Evolutionary conservation across 164 flowering plant species (phyloP).

Genomic region (Aristolochia californica): DNA sequence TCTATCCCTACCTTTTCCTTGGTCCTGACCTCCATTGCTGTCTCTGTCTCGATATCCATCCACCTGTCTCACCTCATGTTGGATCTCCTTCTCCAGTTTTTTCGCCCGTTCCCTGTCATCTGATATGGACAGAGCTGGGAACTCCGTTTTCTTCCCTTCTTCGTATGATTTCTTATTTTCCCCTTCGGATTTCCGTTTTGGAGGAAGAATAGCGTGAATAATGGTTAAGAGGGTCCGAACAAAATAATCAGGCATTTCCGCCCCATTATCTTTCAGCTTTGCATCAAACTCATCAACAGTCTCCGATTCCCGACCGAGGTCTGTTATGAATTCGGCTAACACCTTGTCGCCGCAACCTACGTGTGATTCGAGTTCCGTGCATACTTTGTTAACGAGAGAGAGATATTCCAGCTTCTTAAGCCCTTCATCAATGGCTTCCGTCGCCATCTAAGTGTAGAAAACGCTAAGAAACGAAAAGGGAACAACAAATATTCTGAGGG

Average conservation of each 20-base stretch:
- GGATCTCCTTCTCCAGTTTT: constrained; percentile 64
- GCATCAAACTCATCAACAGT: constrained; percentile 63
- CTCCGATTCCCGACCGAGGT: constrained; percentile 45
- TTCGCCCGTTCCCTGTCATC: constrained; percentile 51
- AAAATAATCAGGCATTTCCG: constrained; percentile 87
- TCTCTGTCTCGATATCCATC: constrained; percentile 12
- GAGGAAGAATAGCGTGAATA: constrained; percentile 76
- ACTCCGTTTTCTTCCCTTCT: constrained; percentile 19
- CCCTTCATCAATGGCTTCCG: constrained; percentile 7
- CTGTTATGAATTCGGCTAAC: constrained; percentile 74
- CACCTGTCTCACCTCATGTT: constrained; percentile 30
- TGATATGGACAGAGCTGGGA: constrained; percentile 33
- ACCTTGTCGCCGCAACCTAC: constrained; percentile 68
- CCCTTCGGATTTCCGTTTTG: constrained; percentile 21
- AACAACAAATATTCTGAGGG: too few species aligned
- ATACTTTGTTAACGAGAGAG: constrained; percentile 83
- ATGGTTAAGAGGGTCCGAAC: constrained; percentile 64
- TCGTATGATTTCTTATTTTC: constrained; percentile 15
- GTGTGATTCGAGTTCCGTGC: constrained; percentile 73
- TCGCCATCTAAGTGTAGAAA: too few species aligned
- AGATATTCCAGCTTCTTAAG: constrained; percentile 68
- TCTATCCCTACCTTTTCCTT: constrained; percentile 17
- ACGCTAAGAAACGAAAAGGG: too few species aligned
- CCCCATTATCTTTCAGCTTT: constrained; percentile 64
- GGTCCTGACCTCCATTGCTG: constrained; percentile 14